Percentiles rank a stretch among this genome's conserved stretches.
phyloP scores from a whole-genome alignment of 805 yeast genomes.

The Ogataea haglerorum region DNA sequence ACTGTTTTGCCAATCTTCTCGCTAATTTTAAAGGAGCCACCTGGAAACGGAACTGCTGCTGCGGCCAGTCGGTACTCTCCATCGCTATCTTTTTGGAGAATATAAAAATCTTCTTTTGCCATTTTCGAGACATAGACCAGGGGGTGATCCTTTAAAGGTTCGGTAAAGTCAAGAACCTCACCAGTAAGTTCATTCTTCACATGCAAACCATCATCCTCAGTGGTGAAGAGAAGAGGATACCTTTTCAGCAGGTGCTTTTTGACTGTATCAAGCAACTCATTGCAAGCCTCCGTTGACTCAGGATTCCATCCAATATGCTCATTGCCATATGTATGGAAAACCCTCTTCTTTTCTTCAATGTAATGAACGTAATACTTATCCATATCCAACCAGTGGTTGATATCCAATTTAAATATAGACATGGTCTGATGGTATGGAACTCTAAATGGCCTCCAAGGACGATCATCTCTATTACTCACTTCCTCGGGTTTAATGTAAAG shows the following conservation, averaged over 20 bases:
- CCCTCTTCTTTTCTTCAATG: conserved; percentile 57
- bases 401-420: conserved; percentile 68
- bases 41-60: conserved; percentile 78
- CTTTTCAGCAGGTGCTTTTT: conserved; percentile 56
- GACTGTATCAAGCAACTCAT: conserved; percentile 62
- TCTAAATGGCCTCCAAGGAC: conserved; percentile 80
- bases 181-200: conserved; percentile 59
- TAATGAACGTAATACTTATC: conserved; percentile 70
- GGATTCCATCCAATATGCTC: conserved; percentile 66
- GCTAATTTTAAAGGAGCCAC: conserved; percentile 66
- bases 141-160: conserved; percentile 63
- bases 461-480: conserved; percentile 60
- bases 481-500: conserved; percentile 64
- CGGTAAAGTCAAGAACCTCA: conserved; percentile 57
- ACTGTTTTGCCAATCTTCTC: conserved; percentile 58
- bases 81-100: conserved; percentile 52
- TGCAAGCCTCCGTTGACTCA: conserved; percentile 56
- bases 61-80: conserved; percentile 63
- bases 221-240: conserved; percentile 61
- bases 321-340: conserved; percentile 54
- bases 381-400: conserved; percentile 78
- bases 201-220: conserved; percentile 45
- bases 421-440: conserved; percentile 81
- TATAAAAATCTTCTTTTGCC: conserved; percentile 74
- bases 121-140: conserved; percentile 58